Percentiles rank a stretch among this genome's conserved stretches.
Conservation (phyloP, 192 early-diverging fungal genomes). For the Backusella macrospora region DNA sequence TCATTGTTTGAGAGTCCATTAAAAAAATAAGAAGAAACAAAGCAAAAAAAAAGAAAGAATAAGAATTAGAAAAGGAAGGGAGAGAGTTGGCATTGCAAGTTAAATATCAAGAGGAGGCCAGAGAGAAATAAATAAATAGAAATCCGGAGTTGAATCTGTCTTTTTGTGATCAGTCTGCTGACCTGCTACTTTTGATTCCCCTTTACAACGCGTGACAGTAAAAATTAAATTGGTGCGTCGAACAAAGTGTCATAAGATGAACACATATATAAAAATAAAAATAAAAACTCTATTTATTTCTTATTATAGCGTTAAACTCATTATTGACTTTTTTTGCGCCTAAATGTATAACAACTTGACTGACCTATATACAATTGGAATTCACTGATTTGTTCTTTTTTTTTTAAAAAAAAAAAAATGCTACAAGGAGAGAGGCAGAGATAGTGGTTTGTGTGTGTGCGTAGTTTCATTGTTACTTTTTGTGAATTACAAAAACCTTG, state of each 20-base stretch:
- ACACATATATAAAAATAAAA: not conserved
- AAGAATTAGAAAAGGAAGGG: not conserved
- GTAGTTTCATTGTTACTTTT: not conserved
- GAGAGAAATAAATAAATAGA: not conserved
- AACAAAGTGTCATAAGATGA: constrained; percentile 12
- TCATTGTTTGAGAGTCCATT: not conserved
- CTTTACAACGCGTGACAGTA: constrained; percentile 15
- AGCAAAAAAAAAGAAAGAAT: not conserved
- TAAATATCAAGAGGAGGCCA: not conserved
- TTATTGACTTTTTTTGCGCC: not conserved
- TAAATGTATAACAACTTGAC: too few relatives aligned
- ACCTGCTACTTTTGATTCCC: constrained; percentile 15
- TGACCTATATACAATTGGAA: too few relatives aligned
- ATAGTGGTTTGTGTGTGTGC: not conserved
- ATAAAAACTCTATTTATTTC: not conserved
- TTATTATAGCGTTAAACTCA: not conserved
- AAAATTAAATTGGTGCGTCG: constrained; percentile 14
- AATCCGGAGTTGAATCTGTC: constrained; percentile 15
- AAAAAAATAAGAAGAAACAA: not conserved
- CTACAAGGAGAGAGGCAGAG: not conserved
- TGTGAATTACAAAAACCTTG: not conserved
- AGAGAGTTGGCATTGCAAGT: constrained; percentile 4
- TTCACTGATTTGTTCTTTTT: not conserved
- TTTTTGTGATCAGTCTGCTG: constrained; percentile 17
- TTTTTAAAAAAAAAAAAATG: not conserved